phyloP scores from a whole-genome alignment of 2,329 filamentous ascomycete genomes.

The Xylariaceae sp. region DNA sequence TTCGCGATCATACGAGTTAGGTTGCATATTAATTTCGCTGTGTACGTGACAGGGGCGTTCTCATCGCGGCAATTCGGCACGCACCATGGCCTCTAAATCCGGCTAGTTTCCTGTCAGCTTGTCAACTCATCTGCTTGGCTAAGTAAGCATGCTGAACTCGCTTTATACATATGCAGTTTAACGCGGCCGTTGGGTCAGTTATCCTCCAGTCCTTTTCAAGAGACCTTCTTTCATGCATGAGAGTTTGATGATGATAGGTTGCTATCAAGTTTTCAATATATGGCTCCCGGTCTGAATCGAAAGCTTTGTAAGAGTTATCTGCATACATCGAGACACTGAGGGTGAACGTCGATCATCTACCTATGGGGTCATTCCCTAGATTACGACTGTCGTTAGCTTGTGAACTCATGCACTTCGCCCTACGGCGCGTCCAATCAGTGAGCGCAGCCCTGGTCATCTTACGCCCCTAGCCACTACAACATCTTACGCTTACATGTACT shows the following conservation, averaged over 20 bases:
- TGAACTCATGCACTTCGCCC: neutral
- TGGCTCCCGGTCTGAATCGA: neutral
- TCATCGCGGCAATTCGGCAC: neutral
- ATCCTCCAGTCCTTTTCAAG: neutral
- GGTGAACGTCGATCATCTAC: neutral
- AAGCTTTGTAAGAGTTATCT: neutral
- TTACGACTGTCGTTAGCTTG: neutral
- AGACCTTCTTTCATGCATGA: neutral
- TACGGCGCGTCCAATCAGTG: neutral
- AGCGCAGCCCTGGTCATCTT: neutral
- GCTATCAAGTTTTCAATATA: neutral
- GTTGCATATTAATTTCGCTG: no score
- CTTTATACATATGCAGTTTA: neutral
- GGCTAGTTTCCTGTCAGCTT: neutral
- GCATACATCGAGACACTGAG: neutral
- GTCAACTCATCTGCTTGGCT: neutral
- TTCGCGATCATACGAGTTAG: no score
- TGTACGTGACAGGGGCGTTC: no score
- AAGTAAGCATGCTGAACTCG: no score
- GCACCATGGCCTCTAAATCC: neutral
- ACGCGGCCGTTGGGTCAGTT: neutral
- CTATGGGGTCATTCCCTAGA: neutral
- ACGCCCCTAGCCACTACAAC: neutral
- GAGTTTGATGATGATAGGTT: neutral
- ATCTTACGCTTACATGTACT: neutral